A percentile compares a stretch with the other conserved stretches of the same genome.
Evolutionary conservation across 805 yeast species (phyloP).

Genomic region (Myxozyma nipponensis): DNA sequence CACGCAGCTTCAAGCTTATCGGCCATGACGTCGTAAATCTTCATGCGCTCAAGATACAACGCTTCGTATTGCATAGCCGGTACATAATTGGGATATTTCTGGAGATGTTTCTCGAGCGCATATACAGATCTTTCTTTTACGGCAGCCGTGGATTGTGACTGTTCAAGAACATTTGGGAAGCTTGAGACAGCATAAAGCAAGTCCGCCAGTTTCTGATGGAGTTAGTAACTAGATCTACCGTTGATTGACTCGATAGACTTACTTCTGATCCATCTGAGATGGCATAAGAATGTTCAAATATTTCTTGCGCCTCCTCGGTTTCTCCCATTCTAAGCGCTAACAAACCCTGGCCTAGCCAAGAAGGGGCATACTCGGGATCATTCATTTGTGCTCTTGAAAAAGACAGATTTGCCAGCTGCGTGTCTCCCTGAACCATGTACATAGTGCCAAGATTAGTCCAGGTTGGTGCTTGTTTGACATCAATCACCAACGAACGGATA

Average conservation of each 20-base stretch:
- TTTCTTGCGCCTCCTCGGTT: conserved; percentile 48
- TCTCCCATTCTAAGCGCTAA: conserved; percentile 37
- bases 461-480: conserved; percentile 59
- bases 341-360: conserved; percentile 89
- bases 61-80: conserved; percentile 34
- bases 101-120: conserved; percentile 49
- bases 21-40: conserved; percentile 55
- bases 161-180: conserved; percentile 36
- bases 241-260: too few relatives aligned
- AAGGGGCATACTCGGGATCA: conserved; percentile 66
- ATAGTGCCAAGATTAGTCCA: conserved; percentile 84
- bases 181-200: conserved; percentile 64
- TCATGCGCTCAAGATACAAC: conserved; percentile 58
- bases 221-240: background rate
- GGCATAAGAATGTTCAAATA: conserved; percentile 74
- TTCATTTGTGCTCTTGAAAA: conserved; percentile 71
- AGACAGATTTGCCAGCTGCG: conserved; percentile 67
- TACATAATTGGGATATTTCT: conserved; percentile 38
- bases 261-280: conserved; percentile 68
- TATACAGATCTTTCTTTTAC: conserved; percentile 10
- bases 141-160: conserved; percentile 35
- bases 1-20: conserved; percentile 48
- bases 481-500: conserved; percentile 70
- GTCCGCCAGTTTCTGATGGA: conserved; percentile 52
- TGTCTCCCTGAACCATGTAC: conserved; percentile 64